phyloP scores from a whole-genome alignment of 306 rosid genomes.

The Mimosa pudica region DNA sequence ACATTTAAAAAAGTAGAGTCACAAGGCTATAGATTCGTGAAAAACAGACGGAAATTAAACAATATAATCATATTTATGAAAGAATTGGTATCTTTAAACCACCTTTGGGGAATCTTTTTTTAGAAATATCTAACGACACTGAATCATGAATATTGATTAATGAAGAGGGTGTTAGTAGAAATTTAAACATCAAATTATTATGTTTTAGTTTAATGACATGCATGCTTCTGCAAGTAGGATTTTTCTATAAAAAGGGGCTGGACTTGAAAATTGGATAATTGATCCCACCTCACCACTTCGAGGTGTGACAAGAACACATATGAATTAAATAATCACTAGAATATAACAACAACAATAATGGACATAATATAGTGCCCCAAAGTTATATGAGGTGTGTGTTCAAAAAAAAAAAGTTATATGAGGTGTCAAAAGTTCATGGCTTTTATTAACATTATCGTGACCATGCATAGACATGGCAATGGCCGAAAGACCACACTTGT shows the following conservation, averaged over 20 bases:
- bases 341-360: neutral
- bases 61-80: neutral
- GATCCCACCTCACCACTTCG: slow-evolving; percentile 4
- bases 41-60: neutral
- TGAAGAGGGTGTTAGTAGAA: neutral
- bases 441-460: neutral
- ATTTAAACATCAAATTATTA: neutral
- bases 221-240: neutral
- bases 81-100: neutral
- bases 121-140: neutral
- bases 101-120: neutral
- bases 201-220: neutral
- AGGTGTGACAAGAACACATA: neutral
- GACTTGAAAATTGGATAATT: slow-evolving; percentile 19
- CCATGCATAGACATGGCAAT: neutral
- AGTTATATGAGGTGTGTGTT: neutral
- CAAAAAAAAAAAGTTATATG: no score
- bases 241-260: neutral
- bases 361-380: neutral
- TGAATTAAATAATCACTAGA: slow-evolving; percentile 6
- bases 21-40: neutral
- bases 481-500: neutral
- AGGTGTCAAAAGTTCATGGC: neutral
- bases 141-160: neutral
- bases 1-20: neutral